Evolutionary conservation across 2,329 filamentous ascomycete species (phyloP), one percentile per base, ranked within the genome.

Genomic region (Pseudonectria foliicola): DNA sequence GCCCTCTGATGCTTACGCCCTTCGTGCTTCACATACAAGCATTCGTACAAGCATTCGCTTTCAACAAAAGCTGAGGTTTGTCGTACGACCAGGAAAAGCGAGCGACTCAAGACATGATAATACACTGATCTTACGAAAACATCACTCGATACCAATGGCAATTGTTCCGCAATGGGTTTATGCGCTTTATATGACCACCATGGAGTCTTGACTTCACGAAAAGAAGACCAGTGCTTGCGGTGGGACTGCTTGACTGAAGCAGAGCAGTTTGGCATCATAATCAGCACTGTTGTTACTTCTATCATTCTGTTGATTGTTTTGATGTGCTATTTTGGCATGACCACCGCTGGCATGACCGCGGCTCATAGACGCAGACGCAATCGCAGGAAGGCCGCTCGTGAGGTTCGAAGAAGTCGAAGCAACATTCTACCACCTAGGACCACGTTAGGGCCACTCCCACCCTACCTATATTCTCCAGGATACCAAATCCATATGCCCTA

Each of bases 201-300:
- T 6, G 23, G 27, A 10, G 25, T 6, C 4, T 16, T 35, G 18
- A 13, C 16, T 6, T 21, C 13, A 13, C 42, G 39, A 10, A 12
- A 29, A 13, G 27, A 37, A 7, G 25, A 35, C 7, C 14, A 38
- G 8, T 65, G 58, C 39, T 39, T 44, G 3, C 55, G 60, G 10
- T 69, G 63, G 62, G 38, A 50, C 27, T 69, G 66, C 38, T 50
- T 68, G n/a, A 62, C 48, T 18, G 29, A 43, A 8, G 43, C 55
- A 0, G 52, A 64, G 28, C 53, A 64, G 24, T 59, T 57, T 14
- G 66, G 66, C 3, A 55, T 67, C 21, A 57, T 68, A 12, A 56
- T 63, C 38, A 61, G 57, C 38, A 46, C 56, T 11, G 36, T 60
- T 7, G 37, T 62, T 6, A 44, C 54, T 3, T 42, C 44, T 4